phyloP scores from a whole-genome alignment of 1,284 basidiomycete genomes.

The Phylloporus gajari region DNA sequence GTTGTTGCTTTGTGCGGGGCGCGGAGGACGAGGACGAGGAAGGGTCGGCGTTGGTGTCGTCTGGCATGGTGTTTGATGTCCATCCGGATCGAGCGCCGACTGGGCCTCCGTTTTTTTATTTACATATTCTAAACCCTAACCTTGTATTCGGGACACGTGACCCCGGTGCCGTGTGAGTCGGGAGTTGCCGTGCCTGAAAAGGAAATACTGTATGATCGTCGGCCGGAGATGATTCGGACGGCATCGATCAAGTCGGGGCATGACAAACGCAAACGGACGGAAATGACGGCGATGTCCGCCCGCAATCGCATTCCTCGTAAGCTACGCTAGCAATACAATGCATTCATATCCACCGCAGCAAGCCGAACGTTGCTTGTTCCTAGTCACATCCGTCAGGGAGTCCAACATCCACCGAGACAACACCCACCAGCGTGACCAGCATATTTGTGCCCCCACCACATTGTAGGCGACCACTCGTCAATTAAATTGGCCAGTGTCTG shows the following conservation, averaged over 20 bases:
- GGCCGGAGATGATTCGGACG: conserved; percentile 8
- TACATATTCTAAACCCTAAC: conserved; percentile 46
- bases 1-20: conserved; percentile 53
- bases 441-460: conserved; percentile 48
- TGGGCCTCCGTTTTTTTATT: conserved; percentile 14
- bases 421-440: conserved; percentile 34
- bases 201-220: neutral
- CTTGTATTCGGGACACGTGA: conserved; percentile 33
- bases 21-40: conserved; percentile 47
- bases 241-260: conserved; percentile 27
- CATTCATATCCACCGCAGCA: conserved; percentile 33
- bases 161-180: conserved; percentile 25
- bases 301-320: conserved; percentile 28
- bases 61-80: conserved; percentile 55
- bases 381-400: conserved; percentile 12
- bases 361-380: conserved; percentile 39
- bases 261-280: conserved; percentile 23
- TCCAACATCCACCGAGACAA: neutral
- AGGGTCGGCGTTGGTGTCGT: conserved; percentile 47
- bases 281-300: conserved; percentile 38
- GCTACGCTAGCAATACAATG: neutral
- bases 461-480: conserved; percentile 45
- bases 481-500: conserved; percentile 46
- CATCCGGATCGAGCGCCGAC: conserved; percentile 43
- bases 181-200: conserved; percentile 4